A percentile compares a stretch with the other conserved stretches of the same genome.
Conservation (phyloP, 306 rosid genomes). For the Vigna radiata region DNA sequence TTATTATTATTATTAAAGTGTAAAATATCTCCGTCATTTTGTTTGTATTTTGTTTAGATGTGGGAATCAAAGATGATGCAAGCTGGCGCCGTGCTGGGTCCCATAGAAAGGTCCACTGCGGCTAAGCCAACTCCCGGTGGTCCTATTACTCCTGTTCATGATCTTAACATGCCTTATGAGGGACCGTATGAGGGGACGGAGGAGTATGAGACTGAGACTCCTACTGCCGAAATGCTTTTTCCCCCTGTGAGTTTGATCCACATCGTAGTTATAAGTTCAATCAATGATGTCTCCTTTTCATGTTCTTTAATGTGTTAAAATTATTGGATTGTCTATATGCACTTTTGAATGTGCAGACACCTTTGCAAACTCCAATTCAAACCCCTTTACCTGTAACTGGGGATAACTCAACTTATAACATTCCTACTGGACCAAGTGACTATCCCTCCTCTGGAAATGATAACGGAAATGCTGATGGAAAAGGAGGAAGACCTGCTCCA, state of each 20-base stretch:
- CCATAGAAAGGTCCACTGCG: slow-evolving; percentile 78
- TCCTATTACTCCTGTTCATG: slow-evolving; percentile 91
- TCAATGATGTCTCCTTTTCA: not conserved
- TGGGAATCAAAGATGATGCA: slow-evolving; percentile 98
- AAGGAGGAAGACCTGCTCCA: slow-evolving; percentile 76
- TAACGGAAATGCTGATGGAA: slow-evolving; percentile 68
- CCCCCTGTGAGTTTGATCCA: slow-evolving; percentile 79
- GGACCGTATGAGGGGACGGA: slow-evolving; percentile 98
- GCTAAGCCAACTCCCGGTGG: slow-evolving; percentile 79
- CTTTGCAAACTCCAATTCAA: slow-evolving; percentile 90
- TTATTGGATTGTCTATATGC: slow-evolving; percentile 37
- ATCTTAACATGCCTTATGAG: slow-evolving; percentile 97
- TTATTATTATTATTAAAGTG: not conserved
- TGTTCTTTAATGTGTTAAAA: not conserved
- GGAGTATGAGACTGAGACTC: slow-evolving; percentile 98
- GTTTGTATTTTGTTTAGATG: slow-evolving; percentile 52
- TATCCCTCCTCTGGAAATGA: slow-evolving; percentile 79
- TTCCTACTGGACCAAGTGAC: slow-evolving; percentile 90
- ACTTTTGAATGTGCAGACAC: slow-evolving; percentile 67
- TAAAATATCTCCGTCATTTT: slow-evolving; percentile 24
- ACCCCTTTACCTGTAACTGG: slow-evolving; percentile 89
- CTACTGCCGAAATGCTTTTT: slow-evolving; percentile 92
- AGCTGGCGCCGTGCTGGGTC: slow-evolving; percentile 77
- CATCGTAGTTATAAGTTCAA: not conserved
- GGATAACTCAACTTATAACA: slow-evolving; percentile 69